phyloP scores from a whole-genome alignment of 1,284 basidiomycete species.

The Puccinia coronata region DNA sequence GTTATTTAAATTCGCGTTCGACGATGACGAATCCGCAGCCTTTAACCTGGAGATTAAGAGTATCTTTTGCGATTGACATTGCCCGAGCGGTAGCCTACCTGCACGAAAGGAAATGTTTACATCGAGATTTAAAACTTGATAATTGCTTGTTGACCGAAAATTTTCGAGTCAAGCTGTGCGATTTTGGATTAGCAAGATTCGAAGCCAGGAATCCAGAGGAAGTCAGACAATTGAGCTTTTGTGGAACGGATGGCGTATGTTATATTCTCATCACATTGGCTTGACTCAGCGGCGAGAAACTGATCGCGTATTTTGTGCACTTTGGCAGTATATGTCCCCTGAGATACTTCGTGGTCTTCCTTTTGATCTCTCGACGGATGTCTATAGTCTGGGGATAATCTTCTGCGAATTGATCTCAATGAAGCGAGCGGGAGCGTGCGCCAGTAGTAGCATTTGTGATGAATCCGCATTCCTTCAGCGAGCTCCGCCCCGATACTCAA shows the following conservation, averaged over 20 bases:
- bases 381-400: conserved; percentile 92
- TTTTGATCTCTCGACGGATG: conserved; percentile 89
- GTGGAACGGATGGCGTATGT: conserved; percentile 92
- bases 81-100: conserved; percentile 92
- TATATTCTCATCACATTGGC: conserved; percentile 65
- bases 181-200: conserved; percentile 93
- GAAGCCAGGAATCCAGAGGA: conserved; percentile 88
- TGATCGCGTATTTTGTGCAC: not conserved
- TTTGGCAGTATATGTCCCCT: conserved; percentile 64
- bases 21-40: not conserved
- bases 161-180: conserved; percentile 90
- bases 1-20: not conserved
- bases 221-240: conserved; percentile 86
- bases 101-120: conserved; percentile 77
- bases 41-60: conserved; percentile 76
- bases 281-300: not conserved
- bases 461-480: conserved; percentile 67
- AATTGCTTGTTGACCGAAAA: conserved; percentile 93
- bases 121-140: conserved; percentile 88
- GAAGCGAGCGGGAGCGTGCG: conserved; percentile 69
- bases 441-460: conserved; percentile 51
- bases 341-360: conserved; percentile 88
- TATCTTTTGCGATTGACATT: conserved; percentile 93
- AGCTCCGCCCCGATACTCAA: conserved; percentile 72
- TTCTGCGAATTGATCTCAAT: conserved; percentile 86